These are phyloP conservation scores for Acanthamoeba culbertsoni DNA, from an alignment of 208 protist genomes.

Conservation along the genomic window DNA sequence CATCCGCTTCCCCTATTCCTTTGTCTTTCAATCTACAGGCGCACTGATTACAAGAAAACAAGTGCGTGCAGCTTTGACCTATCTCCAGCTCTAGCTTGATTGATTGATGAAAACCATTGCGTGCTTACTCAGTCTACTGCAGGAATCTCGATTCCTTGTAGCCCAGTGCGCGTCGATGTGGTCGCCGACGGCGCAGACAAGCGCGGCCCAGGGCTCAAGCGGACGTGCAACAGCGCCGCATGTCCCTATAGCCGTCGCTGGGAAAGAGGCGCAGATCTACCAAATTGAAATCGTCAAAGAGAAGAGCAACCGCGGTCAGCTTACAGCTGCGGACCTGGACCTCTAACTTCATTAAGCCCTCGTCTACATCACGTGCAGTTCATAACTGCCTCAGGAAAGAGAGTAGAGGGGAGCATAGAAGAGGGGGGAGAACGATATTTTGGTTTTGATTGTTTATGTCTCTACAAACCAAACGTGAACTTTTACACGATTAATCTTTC, in stretches of 20 bases:
- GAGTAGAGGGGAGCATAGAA: not conserved
- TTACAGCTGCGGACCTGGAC: not conserved
- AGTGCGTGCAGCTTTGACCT: not conserved
- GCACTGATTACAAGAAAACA: not conserved
- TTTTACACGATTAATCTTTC: not conserved
- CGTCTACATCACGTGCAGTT: no score
- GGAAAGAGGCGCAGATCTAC: not conserved
- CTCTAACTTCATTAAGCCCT: no score
- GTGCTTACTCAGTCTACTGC: not conserved
- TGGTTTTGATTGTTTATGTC: not conserved
- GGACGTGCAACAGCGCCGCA: no score
- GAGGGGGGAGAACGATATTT: not conserved
- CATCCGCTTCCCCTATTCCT: constrained; percentile 2
- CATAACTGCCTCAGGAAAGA: not conserved
- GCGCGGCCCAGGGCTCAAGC: no score
- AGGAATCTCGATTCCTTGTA: constrained; percentile 2
- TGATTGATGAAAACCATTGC: not conserved
- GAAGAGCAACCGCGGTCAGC: not conserved
- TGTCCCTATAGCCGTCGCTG: not conserved
- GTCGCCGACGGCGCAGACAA: not conserved
- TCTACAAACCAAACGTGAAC: not conserved
- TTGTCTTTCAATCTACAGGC: not conserved
- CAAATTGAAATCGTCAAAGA: constrained; percentile 31
- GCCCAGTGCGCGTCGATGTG: constrained; percentile 1
- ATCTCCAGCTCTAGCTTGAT: not conserved